A percentile compares a stretch with the other conserved stretches of the same genome.
phyloP scores from a whole-genome alignment of 2,329 filamentous ascomycete species.

The Venturia carpophila region DNA sequence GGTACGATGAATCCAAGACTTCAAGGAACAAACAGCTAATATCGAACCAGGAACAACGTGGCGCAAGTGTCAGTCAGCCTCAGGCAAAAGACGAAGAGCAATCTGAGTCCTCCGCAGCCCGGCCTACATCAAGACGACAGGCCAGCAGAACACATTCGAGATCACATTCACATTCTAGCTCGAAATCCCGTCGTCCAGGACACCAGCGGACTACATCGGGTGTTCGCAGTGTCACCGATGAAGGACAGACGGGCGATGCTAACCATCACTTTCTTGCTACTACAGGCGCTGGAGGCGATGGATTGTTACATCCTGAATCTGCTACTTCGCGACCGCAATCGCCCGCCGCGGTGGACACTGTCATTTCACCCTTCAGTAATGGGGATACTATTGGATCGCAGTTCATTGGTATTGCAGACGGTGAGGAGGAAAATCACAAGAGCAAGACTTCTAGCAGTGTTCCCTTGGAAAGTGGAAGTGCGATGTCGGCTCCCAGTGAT shows the following conservation, averaged over 20 bases:
- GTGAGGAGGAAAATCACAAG: conserved; percentile 20
- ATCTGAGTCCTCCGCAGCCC: conserved; percentile 17
- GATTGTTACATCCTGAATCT: conserved; percentile 21
- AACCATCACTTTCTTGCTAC: not conserved
- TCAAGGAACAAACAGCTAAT: not conserved
- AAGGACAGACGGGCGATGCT: conserved; percentile 39
- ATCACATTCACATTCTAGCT: conserved; percentile 19
- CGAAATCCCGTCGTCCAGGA: conserved; percentile 20
- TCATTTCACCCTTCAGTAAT: conserved; percentile 41
- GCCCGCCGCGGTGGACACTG: conserved; percentile 26
- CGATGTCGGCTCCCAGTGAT: not conserved
- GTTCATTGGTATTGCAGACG: too few species aligned
- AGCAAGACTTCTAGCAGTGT: conserved; percentile 63
- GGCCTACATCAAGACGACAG: conserved; percentile 20
- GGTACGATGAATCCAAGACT: conserved; percentile 33
- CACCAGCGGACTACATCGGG: conserved; percentile 35
- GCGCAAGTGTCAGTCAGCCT: conserved; percentile 23
- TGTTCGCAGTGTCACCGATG: conserved; percentile 43
- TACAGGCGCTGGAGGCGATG: conserved; percentile 20
- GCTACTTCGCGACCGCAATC: conserved; percentile 24
- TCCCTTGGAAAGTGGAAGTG: conserved; percentile 40
- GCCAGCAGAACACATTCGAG: conserved; percentile 26
- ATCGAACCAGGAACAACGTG: conserved; percentile 17
- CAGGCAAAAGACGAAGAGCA: conserved; percentile 25
- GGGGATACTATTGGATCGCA: conserved; percentile 47